A percentile compares a stretch with the other conserved stretches of the same genome.
Conservation (phyloP, 495 filamentous ascomycete genomes). For the Aspergillus conjunctus region DNA sequence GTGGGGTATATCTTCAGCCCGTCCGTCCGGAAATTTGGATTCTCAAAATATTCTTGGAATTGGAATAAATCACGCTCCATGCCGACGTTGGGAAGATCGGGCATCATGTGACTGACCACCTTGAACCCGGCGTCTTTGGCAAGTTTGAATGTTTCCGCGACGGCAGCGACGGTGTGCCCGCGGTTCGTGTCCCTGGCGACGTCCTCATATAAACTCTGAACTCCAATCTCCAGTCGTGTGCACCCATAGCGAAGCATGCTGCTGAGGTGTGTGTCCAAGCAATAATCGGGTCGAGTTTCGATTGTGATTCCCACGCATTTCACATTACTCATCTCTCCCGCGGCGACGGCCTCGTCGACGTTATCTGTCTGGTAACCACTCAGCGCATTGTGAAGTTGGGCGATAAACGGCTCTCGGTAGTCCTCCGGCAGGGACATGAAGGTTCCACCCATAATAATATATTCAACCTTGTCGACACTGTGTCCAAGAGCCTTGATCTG, state of each 20-base stretch:
- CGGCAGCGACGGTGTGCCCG: slow-evolving; percentile 92
- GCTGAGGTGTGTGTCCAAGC: slow-evolving; percentile 84
- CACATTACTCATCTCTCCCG: slow-evolving; percentile 87
- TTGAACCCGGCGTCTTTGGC: slow-evolving; percentile 98
- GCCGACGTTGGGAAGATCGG: slow-evolving; percentile 94
- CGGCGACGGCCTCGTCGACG: slow-evolving; percentile 92
- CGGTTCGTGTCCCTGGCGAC: slow-evolving; percentile 98
- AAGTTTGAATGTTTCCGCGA: slow-evolving; percentile 91
- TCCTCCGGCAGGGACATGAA: slow-evolving; percentile 94
- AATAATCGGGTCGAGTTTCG: slow-evolving; percentile 96
- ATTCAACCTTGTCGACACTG: slow-evolving; percentile 98
- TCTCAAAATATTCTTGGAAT: slow-evolving; percentile 97
- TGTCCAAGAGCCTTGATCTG: slow-evolving; percentile 94
- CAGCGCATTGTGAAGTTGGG: slow-evolving; percentile 93
- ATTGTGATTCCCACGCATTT: slow-evolving; percentile 99
- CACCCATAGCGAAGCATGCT: slow-evolving; percentile 97
- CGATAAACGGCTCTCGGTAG: slow-evolving; percentile 90
- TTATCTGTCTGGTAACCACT: slow-evolving; percentile 88
- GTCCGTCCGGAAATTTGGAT: slow-evolving; percentile 95
- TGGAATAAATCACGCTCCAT: slow-evolving; percentile 97
- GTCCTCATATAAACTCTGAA: slow-evolving; percentile 96
- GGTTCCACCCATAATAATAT: slow-evolving; percentile 99
- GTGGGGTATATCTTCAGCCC: slow-evolving; percentile 98
- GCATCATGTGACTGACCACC: slow-evolving; percentile 99
- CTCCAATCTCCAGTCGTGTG: slow-evolving; percentile 90